Evolutionary conservation across 1,284 basidiomycete genomes (phyloP), one percentile per base, ranked within the genome.

Genomic region (Pterulicium gracile): DNA sequence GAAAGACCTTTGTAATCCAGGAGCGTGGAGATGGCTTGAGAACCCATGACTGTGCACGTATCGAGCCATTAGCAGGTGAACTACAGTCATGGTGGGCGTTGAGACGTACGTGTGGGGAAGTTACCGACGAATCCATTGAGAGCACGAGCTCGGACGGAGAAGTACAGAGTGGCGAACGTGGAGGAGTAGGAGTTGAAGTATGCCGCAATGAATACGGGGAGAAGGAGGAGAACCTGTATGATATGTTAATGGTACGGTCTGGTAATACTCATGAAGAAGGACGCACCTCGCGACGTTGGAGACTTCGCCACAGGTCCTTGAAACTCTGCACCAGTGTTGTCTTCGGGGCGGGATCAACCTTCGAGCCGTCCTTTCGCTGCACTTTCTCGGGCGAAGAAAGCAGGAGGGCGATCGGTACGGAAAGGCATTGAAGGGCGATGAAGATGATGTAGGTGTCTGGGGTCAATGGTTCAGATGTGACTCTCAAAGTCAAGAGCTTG

Each of bases 151-250:
- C 48, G 48, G 18, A 49, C 48, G 19, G 45, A 46, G 22, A 49
- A 49, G 39, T 49, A 49, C 18, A 49, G 15, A 3, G 48, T 41
- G 7, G 45, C 21, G 45, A 46, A 49, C 4, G 48, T 49, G 3
- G 48, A 49, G 14, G 48, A 49, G 35, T 49, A 49, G 10, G 45
- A 46, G 41, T 49, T 49, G 48, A 49, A 49, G 24, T 49, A 49
- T 14, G 48, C 48, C n/a, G 48, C 48, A 17, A 40, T 36, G 36
- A 49, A 49, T 14, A 49, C 42, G 10, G 48, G 48, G 1, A 49
- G 44, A 19, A 49, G 45, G 10, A 49, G 40, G 4, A 49, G 23
- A 21, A 49, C 27, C 48, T 49, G 14, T 22, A 7, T 4, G 24
- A 4, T 24, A 43, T 10, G 42, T 43, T 46, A 12, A 17, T 22